These are phyloP conservation scores for Pythium grandisporangium DNA, from an alignment of 352 stramenopile genomes.

Conservation along the genomic window DNA sequence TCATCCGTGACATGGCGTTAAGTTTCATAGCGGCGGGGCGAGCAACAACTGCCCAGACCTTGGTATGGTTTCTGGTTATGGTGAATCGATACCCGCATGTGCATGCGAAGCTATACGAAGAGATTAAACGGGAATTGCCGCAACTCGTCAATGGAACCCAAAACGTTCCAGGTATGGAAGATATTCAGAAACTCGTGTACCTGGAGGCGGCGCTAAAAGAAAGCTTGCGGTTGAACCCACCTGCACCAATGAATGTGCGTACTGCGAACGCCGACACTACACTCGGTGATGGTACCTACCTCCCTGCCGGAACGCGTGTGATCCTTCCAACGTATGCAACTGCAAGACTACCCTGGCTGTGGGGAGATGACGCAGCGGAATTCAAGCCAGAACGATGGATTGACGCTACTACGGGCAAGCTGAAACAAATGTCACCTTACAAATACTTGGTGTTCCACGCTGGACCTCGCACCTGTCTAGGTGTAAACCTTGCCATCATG, in stretches of 20 bases:
- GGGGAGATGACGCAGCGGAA: conserved; percentile 44
- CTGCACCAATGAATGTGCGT: conserved; percentile 44
- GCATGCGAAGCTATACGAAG: conserved; percentile 12
- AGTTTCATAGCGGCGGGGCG: conserved; percentile 73
- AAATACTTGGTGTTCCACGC: conserved; percentile 63
- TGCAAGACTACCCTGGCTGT: conserved; percentile 39
- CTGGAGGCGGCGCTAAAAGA: conserved; percentile 51
- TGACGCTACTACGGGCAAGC: conserved; percentile 22
- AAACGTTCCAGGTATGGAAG: conserved; percentile 24
- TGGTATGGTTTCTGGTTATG: conserved; percentile 74
- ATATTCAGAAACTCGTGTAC: conserved; percentile 34
- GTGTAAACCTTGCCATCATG: conserved; percentile 50
- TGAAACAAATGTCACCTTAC: conserved; percentile 36
- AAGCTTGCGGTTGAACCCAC: conserved; percentile 47
- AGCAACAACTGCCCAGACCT: conserved; percentile 62
- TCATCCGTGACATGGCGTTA: conserved; percentile 60
- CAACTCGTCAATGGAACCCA: conserved; percentile 4
- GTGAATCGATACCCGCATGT: conserved; percentile 49
- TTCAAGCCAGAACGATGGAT: conserved; percentile 71
- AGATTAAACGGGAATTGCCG: conserved; percentile 17
- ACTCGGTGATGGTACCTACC: conserved; percentile 55
- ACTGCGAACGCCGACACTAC: conserved; percentile 37
- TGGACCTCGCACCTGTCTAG: conserved; percentile 55
- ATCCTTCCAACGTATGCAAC: conserved; percentile 58
- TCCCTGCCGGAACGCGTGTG: conserved; percentile 43